phyloP scores from a whole-genome alignment of 139 green algal genomes.

The Haematococcus sp. region DNA sequence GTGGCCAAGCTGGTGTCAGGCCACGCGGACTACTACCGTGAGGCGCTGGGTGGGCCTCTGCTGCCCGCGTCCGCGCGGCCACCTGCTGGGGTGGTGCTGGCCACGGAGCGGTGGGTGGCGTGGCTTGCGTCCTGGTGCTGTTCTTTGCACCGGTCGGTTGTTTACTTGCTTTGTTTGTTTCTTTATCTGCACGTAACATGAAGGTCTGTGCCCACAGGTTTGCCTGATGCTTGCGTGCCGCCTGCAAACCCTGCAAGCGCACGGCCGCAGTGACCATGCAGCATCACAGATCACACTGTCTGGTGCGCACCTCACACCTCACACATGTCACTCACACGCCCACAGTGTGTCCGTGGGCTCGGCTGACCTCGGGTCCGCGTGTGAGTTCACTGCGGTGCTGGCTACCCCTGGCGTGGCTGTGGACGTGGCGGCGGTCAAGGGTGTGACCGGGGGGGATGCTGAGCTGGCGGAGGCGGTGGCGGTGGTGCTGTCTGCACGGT shows the following conservation, averaged over 20 bases:
- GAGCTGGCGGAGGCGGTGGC: constrained; percentile 35
- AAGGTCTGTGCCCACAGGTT: no score
- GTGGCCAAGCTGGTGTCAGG: constrained; percentile 15
- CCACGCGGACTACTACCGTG: constrained; percentile 46
- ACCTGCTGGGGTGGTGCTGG: constrained; percentile 46
- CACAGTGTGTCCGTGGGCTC: neutral
- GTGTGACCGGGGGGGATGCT: constrained; percentile 11
- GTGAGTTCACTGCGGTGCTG: constrained; percentile 34
- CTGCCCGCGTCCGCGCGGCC: constrained; percentile 38
- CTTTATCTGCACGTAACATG: no score
- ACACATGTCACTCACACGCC: neutral
- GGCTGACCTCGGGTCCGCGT: neutral
- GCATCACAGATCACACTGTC: no score
- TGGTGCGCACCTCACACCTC: neutral
- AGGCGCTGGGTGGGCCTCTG: constrained; percentile 52
- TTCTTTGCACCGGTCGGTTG: no score
- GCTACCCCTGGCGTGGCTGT: constrained; percentile 18
- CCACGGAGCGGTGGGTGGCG: constrained; percentile 33
- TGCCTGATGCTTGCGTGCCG: no score
- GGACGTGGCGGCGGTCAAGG: neutral
- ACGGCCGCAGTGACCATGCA: no score
- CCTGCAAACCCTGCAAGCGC: no score
- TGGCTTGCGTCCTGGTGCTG: neutral
- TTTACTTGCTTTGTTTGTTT: no score
- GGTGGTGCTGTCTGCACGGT: constrained; percentile 20